Evolutionary conservation across 176 grass and related monocot species (phyloP).

Genomic region (Hsuehochloa calcarea): DNA sequence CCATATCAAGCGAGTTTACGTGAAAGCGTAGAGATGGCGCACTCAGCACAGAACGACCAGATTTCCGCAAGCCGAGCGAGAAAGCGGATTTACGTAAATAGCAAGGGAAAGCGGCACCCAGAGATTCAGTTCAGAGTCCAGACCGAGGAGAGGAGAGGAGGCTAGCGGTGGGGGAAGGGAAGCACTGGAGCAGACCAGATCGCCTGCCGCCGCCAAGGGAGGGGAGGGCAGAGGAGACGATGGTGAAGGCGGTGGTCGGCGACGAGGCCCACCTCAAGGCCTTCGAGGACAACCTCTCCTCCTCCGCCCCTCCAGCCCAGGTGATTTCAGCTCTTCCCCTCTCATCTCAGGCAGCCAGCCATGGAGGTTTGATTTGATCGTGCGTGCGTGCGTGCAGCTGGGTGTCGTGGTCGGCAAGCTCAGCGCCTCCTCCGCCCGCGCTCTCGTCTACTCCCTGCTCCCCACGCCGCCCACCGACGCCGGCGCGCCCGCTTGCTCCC

Average conservation of each 20-base stretch:
- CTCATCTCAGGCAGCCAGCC: neutral
- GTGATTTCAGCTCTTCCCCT: neutral
- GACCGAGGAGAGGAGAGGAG: no score
- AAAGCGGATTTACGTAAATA: neutral
- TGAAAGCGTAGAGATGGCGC: no score
- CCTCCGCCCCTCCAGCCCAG: constrained; percentile 31
- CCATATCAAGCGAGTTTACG: no score
- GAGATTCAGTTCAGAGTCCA: no score
- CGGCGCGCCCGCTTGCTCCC: constrained; percentile 62
- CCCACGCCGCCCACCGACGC: constrained; percentile 80
- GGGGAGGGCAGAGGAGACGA: neutral
- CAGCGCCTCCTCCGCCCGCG: constrained; percentile 65
- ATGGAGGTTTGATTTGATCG: neutral
- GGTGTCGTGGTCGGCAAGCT: constrained; percentile 88
- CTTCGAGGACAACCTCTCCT: constrained; percentile 55
- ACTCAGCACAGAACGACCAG: neutral
- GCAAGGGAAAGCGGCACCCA: no score
- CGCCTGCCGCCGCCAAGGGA: neutral
- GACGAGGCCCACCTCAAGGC: constrained; percentile 69
- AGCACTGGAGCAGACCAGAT: neutral
- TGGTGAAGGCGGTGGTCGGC: constrained; percentile 80
- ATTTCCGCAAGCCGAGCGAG: neutral
- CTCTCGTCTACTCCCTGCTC: constrained; percentile 74
- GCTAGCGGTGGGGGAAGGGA: no score
- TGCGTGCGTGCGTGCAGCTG: constrained; percentile 30